Base-by-base conservation (phyloP, 768 basidiomycete species). In the Russula vinacea region DNA sequence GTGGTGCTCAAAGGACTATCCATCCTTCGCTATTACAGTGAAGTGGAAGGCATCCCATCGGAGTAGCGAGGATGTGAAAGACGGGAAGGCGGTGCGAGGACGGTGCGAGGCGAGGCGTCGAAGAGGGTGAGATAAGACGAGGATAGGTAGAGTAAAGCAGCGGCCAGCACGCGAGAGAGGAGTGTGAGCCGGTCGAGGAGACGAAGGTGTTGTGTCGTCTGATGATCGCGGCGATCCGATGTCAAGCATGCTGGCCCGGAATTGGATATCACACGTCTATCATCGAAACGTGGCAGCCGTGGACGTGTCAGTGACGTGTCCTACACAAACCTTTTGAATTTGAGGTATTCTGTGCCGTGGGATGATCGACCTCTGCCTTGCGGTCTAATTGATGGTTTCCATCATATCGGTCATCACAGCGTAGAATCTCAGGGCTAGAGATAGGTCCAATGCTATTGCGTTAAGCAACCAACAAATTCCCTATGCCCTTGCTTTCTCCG, bases 21-120 rank as follows among this genome's bases (percentile, higher is more conserved):
- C 82, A 13, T 81, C 64, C 32, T 78, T 70, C 0, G 92, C 90
- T 58, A 92, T 83, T 69, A 82, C 80, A 7, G 78, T 69, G 73
- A 94, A 98, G 74, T 97, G 88, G 68, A 98, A 81, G 2, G 80
- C 79, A 71, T 98, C 96, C 97, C 96, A 99, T 69, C 94, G 84
- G 11, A 94, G 77, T 3, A 85, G 72, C 1, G 78, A 64, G 4
- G 66, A 71, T 2, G 68, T 47, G 16, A 71, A 54, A 14, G 63
- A 60, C 4, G 55, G 59, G 24, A 53, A 45, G 17, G 54, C 10
- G 56, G 40, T 1, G 52, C 9, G 42, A 69, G 35, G 52, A 61
- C 2, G 42, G 62, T 45, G 56, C 24, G 56, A 16, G 68, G 58
- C 26, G 68, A 67, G 2, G 68, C 24, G 50, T 69, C 68, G 44